Evolutionary conservation across 2,329 filamentous ascomycete genomes (phyloP).

Genomic region (Aplosporella prunicola): DNA sequence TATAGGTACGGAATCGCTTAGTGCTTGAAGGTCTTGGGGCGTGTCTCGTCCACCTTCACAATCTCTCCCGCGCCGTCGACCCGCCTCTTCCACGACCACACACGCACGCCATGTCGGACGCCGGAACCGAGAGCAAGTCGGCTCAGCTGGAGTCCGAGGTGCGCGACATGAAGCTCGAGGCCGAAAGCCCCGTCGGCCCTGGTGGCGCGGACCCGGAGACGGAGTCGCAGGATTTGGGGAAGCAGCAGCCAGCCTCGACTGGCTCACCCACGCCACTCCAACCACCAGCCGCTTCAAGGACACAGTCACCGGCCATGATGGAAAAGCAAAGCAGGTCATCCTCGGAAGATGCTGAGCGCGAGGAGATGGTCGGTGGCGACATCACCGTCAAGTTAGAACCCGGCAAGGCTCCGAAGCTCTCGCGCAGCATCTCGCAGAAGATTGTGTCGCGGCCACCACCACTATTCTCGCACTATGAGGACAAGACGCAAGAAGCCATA

Average conservation of each 20-base stretch:
- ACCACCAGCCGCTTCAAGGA: conserved; percentile 13
- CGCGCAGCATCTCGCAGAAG: conserved; percentile 67
- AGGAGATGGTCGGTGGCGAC: conserved; percentile 50
- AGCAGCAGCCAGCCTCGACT: conserved; percentile 15
- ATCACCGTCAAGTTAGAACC: conserved; percentile 55
- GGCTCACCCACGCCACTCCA: too few species aligned
- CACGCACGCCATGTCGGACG: conserved; percentile 29
- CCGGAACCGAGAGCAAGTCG: conserved; percentile 24
- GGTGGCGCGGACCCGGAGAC: conserved; percentile 21
- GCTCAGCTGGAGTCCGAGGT: conserved; percentile 35
- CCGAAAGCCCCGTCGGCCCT: conserved; percentile 21
- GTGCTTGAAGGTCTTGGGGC: conserved; percentile 13
- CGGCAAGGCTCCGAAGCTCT: conserved; percentile 59
- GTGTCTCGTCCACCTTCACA: conserved; percentile 17
- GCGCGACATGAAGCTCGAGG: conserved; percentile 37
- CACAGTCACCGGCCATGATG: conserved; percentile 15
- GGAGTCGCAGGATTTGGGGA: conserved; percentile 15
- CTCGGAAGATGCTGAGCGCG: conserved; percentile 31
- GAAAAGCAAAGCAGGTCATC: conserved; percentile 27
- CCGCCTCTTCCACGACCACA: conserved; percentile 6
- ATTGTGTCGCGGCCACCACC: conserved; percentile 50
- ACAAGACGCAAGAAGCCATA: conserved; percentile 68
- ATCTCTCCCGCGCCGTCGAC: conserved; percentile 17
- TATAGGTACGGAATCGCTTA: conserved; percentile 20
- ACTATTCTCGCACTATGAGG: conserved; percentile 65